Evolutionary conservation across 345 rosid species (phyloP).

Genomic region (Eucalyptus melliodora): DNA sequence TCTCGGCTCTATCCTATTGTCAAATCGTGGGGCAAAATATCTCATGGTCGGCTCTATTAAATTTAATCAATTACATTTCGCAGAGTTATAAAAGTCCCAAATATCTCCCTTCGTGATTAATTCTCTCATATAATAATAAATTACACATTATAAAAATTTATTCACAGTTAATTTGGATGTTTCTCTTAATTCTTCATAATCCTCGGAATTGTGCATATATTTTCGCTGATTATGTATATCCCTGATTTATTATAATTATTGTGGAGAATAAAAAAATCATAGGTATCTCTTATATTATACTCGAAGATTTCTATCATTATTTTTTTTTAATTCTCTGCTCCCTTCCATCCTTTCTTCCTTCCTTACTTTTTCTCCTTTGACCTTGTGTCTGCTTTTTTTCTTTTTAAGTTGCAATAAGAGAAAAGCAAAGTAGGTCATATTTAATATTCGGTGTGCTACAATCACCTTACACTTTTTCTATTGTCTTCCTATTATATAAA

Average conservation of each 20-base stretch:
- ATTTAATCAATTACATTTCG: background rate
- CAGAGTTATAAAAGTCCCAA: fast-evolving
- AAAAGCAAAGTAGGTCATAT: background rate
- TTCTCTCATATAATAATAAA: background rate
- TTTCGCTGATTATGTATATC: background rate
- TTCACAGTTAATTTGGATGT: background rate
- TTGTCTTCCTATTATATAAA: background rate
- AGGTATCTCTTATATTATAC: background rate
- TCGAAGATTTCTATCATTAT: background rate
- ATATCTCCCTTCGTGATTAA: background rate
- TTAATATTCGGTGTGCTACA: background rate
- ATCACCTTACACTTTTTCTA: background rate
- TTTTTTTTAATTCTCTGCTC: background rate
- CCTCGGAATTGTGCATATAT: background rate
- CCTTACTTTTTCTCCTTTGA: background rate
- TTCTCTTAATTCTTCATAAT: background rate
- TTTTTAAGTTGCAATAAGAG: background rate
- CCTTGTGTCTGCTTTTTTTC: background rate
- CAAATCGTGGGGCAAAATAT: background rate
- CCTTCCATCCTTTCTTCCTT: background rate
- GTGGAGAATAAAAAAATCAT: background rate
- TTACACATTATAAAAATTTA: background rate
- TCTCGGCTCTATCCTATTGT: background rate
- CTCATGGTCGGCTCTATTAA: background rate
- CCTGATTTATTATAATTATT: background rate